phyloP scores from a whole-genome alignment of 2,329 filamentous ascomycete species.

The Hortaea sp. region DNA sequence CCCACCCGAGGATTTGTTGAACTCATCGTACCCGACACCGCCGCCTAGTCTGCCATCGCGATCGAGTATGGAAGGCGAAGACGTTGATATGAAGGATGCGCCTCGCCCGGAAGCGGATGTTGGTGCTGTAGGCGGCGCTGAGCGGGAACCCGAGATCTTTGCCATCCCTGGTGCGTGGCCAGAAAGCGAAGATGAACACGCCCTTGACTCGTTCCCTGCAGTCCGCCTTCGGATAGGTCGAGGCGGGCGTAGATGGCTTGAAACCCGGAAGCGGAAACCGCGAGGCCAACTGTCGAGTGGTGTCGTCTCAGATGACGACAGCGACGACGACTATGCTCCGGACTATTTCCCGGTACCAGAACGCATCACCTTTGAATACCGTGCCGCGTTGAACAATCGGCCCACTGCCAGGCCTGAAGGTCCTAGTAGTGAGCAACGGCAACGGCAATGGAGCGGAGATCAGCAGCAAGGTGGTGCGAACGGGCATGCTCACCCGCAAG shows the following conservation, averaged over 20 bases:
- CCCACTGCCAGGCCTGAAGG: conserved; percentile 10
- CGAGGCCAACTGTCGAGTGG: conserved; percentile 16
- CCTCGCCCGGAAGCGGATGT: neutral
- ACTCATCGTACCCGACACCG: conserved; percentile 32
- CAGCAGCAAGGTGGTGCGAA: conserved; percentile 6
- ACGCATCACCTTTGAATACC: conserved; percentile 59
- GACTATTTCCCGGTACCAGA: conserved; percentile 20
- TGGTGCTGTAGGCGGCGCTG: conserved; percentile 11
- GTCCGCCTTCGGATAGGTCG: conserved; percentile 80
- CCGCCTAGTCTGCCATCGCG: conserved; percentile 36
- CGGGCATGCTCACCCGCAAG: conserved; percentile 1
- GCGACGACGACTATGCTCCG: conserved; percentile 60
- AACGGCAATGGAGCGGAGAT: conserved; percentile 7
- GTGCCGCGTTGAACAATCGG: conserved; percentile 44
- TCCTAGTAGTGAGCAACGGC: conserved; percentile 12
- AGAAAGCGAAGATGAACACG: conserved; percentile 3
- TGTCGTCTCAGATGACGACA: conserved; percentile 69
- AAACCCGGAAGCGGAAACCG: conserved; percentile 37
- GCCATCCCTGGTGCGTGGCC: conserved; percentile 12
- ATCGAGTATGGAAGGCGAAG: conserved; percentile 27
- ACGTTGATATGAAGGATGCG: conserved; percentile 27
- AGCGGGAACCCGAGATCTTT: conserved; percentile 15
- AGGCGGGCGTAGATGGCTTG: conserved; percentile 76
- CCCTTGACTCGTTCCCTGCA: conserved; percentile 40
- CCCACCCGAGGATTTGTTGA: conserved; percentile 6